Percentiles rank a stretch among this genome's conserved stretches.
phyloP scores from a whole-genome alignment of 805 yeast species.

The Starmerella powellii region DNA sequence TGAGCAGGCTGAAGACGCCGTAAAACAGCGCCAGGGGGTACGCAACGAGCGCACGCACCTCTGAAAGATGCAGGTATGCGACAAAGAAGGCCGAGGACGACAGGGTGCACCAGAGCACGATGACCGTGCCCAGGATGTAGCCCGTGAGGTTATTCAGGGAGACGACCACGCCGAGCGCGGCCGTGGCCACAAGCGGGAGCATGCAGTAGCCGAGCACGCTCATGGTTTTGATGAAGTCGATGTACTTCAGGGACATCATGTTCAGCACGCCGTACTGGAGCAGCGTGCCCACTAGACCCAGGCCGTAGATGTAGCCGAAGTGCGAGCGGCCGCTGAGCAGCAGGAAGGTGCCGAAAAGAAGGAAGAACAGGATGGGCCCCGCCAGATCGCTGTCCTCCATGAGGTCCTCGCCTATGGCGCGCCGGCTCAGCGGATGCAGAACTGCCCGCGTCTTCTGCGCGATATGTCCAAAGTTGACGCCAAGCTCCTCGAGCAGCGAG shows the following conservation, averaged over 20 bases:
- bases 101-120: conserved; percentile 82
- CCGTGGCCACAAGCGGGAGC: conserved; percentile 70
- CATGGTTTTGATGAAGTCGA: conserved; percentile 56
- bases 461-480: conserved; percentile 83
- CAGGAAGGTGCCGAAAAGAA: conserved; percentile 72
- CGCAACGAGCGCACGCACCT: conserved; percentile 82
- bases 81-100: conserved; percentile 90
- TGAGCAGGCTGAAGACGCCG: conserved; percentile 90
- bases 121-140: conserved; percentile 50
- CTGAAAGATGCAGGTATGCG: conserved; percentile 65
- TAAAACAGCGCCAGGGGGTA: conserved; percentile 88
- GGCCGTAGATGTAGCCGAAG: conserved; percentile 94
- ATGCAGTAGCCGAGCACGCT: conserved; percentile 90
- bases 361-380: conserved; percentile 83
- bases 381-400: conserved; percentile 87
- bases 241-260: conserved; percentile 53
- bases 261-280: conserved; percentile 76
- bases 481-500: conserved; percentile 80
- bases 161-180: conserved; percentile 56
- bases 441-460: conserved; percentile 72
- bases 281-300: conserved; percentile 80
- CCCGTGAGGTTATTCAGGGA: conserved; percentile 66
- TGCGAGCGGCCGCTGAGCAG: conserved; percentile 83
- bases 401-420: conserved; percentile 54
- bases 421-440: conserved; percentile 52